Base-by-base conservation (phyloP, 179 eudicot genomes). In the Beta lomatogona region DNA sequence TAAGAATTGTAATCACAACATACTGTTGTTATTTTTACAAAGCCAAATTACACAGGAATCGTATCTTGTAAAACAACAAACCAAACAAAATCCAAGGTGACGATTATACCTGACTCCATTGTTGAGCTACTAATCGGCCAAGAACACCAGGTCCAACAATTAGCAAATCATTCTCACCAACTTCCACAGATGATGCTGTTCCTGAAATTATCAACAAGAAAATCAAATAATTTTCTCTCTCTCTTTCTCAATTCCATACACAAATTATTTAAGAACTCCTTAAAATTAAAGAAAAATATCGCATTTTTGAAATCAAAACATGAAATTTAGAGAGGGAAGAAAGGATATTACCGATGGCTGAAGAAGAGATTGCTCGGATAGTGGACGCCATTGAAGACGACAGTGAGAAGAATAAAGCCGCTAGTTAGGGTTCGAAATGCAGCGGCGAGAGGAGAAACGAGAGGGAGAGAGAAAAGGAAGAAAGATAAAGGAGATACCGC, bases 61-160 rank as follows among this genome's bases (percentile, higher is more conserved):
- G 12, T 65, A 22, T 22, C 15, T 65, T 28, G 15, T 9, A 22
- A n/a, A 18, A 9, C 14, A 25, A 25, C 28, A 25, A 25, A 25
- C 28, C 28, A 25, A 25, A 25, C 41, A 36, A 36, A 36, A 36
- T 36, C 3, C 4, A 9, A 53, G n/a, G n/a, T 14, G 7, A 3
- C 0, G 46, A 78, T 25, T 41, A 59, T 82, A 92, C 98, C 95
- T 89, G 79, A 72, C 73, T 85, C 98, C 98, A 94, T 84, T 89
- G 88, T 71, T 91, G 88, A 80, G 97, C 95, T 5, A 94, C 91
- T 64, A 91, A 86, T 71, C 93, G 95, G 1, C 98, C 98, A 21
- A 94, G 92, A 83, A 91, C 94, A 66, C 98, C 98, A 48, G 98
- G 98, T 66, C 98, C 98, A 82, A 94, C 91, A 67, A 94, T 93